Conservation (phyloP, 148 eudicot genomes). For the Pharnaceum exiguum region DNA sequence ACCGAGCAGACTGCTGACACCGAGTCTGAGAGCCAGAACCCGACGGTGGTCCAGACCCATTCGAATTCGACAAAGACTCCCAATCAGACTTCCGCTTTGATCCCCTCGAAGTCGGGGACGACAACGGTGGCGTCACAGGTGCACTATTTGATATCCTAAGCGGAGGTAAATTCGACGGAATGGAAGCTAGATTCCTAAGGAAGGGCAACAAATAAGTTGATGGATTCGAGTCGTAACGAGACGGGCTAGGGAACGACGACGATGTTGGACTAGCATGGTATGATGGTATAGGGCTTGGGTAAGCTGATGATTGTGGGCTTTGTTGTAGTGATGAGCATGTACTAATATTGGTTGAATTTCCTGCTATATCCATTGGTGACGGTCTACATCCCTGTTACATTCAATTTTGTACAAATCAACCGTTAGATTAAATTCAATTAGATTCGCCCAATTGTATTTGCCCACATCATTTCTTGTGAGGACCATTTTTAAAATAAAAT, state of each 20-base stretch:
- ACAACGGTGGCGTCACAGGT: constrained; percentile 89
- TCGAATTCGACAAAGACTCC: constrained; percentile 46
- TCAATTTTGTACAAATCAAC: no score
- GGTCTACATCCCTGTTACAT: constrained; percentile 76
- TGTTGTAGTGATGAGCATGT: constrained; percentile 70
- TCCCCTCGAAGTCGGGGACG: constrained; percentile 75
- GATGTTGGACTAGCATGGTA: constrained; percentile 91
- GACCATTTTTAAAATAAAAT: no score
- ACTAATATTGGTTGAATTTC: constrained; percentile 51
- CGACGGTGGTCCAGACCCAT: constrained; percentile 27
- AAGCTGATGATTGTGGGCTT: constrained; percentile 82
- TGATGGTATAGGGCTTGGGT: constrained; percentile 87
- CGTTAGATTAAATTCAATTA: no score
- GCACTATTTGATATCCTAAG: constrained; percentile 93
- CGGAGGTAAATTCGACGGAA: constrained; percentile 66
- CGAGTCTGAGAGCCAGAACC: no score
- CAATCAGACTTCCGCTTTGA: constrained; percentile 65
- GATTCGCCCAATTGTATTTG: neutral
- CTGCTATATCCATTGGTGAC: constrained; percentile 47
- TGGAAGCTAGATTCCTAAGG: constrained; percentile 58
- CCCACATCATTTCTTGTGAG: no score
- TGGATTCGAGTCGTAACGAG: constrained; percentile 56
- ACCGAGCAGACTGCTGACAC: constrained; percentile 32
- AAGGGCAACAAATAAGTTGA: constrained; percentile 74
- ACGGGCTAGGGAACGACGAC: constrained; percentile 84